Evolutionary conservation across 2,329 filamentous ascomycete species (phyloP), one percentile per base, ranked within the genome.

Genomic region (Cercospora sp.): DNA sequence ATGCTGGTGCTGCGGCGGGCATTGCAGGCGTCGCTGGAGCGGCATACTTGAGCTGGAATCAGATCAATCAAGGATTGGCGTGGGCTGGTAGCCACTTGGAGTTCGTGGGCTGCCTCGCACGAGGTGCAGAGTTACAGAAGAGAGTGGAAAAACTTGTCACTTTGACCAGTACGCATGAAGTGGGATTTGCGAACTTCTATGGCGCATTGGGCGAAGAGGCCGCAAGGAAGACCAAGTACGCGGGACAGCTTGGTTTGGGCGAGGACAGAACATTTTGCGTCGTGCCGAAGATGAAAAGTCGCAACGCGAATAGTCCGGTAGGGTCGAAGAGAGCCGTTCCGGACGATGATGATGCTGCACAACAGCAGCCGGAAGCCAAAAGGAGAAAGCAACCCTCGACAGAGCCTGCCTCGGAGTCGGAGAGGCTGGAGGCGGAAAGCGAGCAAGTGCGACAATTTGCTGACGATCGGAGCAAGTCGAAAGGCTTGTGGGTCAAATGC

Each of bases 11-110:
- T 0, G 87, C 87, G 0, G 93, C 92, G 0, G 91, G 91, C 0
- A 89, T 94, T 0, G 89, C 94, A 0, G 89, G 94, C 0, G 94
- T 91, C 0, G 92, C 92, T 7, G 92, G 92, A 0, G 93, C 93
- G 7, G 91, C 94, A 10, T 98, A 97, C 82, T 84, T 91, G 74
- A 93, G 95, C 74, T 88, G 92, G 65, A 91, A 96, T 34, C 89
- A 92, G 71, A 88, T 98, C 69, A 87, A 86, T 2, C 85, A 90
- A 68, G 91, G 94, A 7, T 90, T 90, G 82, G 84, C 84, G 9
- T 98, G 94, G 93, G 92, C 92, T 13, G 88, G 90, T 16, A 95
- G 92, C 40, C 95, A 99, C 80, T 87, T 99, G 28, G 92, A 95
- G 79, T 99, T 98, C 75, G 92, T 98, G 1, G 93, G 93, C 2